Evolutionary conservation across 441 rosid genomes (phyloP), one percentile per base, ranked within the genome.

Genomic region (Gossypium gossypioides): DNA sequence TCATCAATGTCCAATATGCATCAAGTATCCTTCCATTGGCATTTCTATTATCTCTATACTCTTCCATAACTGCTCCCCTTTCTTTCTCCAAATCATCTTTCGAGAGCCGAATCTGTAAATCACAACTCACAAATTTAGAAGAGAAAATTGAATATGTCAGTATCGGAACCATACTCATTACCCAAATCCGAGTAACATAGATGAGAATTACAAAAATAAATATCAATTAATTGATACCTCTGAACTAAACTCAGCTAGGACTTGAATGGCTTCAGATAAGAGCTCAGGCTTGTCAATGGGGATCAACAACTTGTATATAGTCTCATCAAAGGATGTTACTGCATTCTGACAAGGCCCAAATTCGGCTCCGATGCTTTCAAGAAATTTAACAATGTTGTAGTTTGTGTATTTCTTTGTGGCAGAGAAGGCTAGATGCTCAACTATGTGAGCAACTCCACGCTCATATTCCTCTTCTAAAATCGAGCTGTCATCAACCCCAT

Each of bases 261-360:
- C 80, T 8, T 93, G 89, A 70, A 93, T 88, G 50, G 96, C 98
- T 82, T 81, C 93, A 74, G 98, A 91, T 62, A 93, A 42, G 78
- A 90, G 80, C 74, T 84, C 91, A 46, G 97, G 96, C 82, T 87
- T 93, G 87, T 93, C 98, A 71, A 93, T 88, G 6, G 98, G 98
- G 37, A 93, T 96, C 74, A 91, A 85, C 83, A 90, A 74, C 76
- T 93, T 96, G 16, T 93, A 93, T 8, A 93, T 82, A 52, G 98
- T 91, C 79, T 91, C 96, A 71, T 90, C 98, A 60, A 91, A 81
- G n/a, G 96, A 89, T 13, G 98, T 93, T 66, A 82, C 86, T 37
- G 95, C 98, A 82, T 91, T 93, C 70, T 93, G 98, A 83, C 98
- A 90, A 9, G 98, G 93, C 19, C 98, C 98, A 75, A 93, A 91